phyloP scores from a whole-genome alignment of 164 flowering plant species.

The Nymphaea thermarum region DNA sequence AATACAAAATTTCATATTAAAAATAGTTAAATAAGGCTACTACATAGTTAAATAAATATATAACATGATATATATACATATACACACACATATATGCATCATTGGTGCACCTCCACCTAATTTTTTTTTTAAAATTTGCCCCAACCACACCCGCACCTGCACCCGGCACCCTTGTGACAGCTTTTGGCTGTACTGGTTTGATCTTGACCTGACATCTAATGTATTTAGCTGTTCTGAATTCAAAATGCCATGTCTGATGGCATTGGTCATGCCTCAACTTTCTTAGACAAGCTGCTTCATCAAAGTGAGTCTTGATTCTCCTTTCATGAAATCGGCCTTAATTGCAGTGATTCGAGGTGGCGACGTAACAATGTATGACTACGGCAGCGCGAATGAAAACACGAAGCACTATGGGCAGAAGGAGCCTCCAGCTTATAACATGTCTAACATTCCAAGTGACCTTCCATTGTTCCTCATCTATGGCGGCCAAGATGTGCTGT shows the following conservation, averaged over 20 bases:
- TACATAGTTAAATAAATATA: no score
- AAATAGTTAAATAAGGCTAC: no score
- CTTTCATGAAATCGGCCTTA: background rate
- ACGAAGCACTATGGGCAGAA: constrained; percentile 51
- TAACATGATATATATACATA: background rate
- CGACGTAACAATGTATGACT: constrained; percentile 56
- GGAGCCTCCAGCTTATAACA: constrained; percentile 57
- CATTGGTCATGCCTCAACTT: background rate
- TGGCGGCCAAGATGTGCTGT: constrained; percentile 59
- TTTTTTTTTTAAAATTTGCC: no score
- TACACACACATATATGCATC: background rate
- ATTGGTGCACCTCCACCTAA: background rate
- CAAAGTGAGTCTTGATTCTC: background rate
- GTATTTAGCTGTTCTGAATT: no score
- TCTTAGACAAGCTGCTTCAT: background rate
- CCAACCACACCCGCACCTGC: no score
- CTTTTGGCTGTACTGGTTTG: no score
- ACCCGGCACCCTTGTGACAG: no score
- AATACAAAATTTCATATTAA: no score
- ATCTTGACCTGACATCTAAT: no score
- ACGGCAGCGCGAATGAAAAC: constrained; percentile 32
- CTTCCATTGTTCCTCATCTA: constrained; percentile 65
- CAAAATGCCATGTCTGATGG: no score
- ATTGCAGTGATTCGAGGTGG: constrained; percentile 50
- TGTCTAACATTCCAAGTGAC: constrained; percentile 48